Evolutionary conservation across 257 asterid genomes (phyloP).

Genomic region (Catharanthus roseus): DNA sequence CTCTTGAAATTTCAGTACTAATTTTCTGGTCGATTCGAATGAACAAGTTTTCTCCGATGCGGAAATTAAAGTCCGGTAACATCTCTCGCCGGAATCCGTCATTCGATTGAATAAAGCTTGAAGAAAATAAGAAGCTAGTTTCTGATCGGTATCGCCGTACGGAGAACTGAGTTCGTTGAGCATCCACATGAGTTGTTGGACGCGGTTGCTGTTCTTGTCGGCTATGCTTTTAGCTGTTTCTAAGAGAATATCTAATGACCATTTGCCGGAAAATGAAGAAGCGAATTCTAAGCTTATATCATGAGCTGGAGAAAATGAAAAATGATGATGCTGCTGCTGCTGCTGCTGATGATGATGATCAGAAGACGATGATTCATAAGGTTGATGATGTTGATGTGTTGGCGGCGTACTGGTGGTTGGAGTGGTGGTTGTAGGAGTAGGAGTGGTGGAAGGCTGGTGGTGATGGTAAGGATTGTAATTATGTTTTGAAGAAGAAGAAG

Average conservation of each 20-base stretch:
- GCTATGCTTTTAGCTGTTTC: slow-evolving; percentile 74
- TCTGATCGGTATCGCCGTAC: slow-evolving; percentile 82
- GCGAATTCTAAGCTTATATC: slow-evolving; percentile 56
- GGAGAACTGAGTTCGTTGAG: slow-evolving; percentile 86
- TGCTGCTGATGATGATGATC: too few species aligned
- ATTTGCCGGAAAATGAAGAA: slow-evolving; percentile 39
- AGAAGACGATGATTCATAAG: slow-evolving; percentile 24
- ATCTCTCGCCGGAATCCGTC: slow-evolving; percentile 75
- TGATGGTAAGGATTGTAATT: slow-evolving; percentile 29
- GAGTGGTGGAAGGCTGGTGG: slow-evolving; percentile 30
- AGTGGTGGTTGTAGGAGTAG: slow-evolving; percentile 43
- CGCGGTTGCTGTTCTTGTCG: slow-evolving; percentile 48
- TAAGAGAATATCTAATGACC: slow-evolving; percentile 73
- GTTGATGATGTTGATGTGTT: slow-evolving; percentile 31
- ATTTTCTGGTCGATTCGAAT: slow-evolving; percentile 67
- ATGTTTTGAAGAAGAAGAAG: slow-evolving; percentile 79
- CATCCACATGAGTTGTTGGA: slow-evolving; percentile 96
- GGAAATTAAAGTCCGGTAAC: slow-evolving; percentile 36
- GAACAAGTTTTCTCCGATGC: slow-evolving; percentile 66
- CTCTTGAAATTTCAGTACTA: slow-evolving; percentile 76
- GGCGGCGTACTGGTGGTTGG: slow-evolving; percentile 34
- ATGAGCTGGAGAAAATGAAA: slow-evolving; percentile 36
- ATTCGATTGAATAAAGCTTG: slow-evolving; percentile 77
- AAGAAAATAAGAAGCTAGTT: slow-evolving; percentile 73
- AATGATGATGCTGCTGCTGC: too few species aligned